phyloP scores from a whole-genome alignment of 2,329 filamentous ascomycete genomes.

The Nemania bipapillata region DNA sequence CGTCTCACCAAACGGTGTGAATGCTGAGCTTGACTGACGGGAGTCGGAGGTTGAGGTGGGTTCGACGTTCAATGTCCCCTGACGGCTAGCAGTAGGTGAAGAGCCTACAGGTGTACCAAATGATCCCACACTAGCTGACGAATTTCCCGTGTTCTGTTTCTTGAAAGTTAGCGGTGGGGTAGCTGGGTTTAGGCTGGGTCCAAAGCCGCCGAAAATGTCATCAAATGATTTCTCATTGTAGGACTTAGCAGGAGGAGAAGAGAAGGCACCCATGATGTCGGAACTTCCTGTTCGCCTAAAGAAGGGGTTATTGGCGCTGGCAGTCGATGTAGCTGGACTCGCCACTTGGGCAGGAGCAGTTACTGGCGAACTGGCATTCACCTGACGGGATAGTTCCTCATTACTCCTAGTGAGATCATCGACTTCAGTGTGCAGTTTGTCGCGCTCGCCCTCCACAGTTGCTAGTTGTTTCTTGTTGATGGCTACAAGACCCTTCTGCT shows the following conservation, averaged over 20 bases:
- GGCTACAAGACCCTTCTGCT: conserved; percentile 94
- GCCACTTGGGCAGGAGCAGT: conserved; percentile 62
- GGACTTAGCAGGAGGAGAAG: conserved; percentile 58
- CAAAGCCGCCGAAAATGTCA: conserved; percentile 82
- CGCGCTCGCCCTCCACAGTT: conserved; percentile 87
- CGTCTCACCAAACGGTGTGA: conserved; percentile 75
- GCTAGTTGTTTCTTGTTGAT: conserved; percentile 98
- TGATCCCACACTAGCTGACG: conserved; percentile 63
- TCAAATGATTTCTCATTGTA: conserved; percentile 78
- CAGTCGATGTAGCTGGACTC: conserved; percentile 75
- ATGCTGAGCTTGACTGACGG: conserved; percentile 79
- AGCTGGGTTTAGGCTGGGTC: conserved; percentile 55
- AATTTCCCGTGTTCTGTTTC: conserved; percentile 68
- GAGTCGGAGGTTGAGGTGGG: conserved; percentile 75
- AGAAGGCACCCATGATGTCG: conserved; percentile 67
- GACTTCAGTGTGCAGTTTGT: conserved; percentile 85
- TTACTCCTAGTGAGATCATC: conserved; percentile 72
- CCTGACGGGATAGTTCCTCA: conserved; percentile 67
- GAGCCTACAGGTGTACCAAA: conserved; percentile 67
- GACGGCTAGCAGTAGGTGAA: conserved; percentile 72
- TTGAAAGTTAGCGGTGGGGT: conserved; percentile 67
- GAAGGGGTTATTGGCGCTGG: conserved; percentile 92
- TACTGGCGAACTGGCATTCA: conserved; percentile 62
- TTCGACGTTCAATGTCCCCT: conserved; percentile 67
- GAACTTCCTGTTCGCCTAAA: conserved; percentile 77